phyloP scores from a whole-genome alignment of 1,284 basidiomycete genomes.

The Melampsora americana region DNA sequence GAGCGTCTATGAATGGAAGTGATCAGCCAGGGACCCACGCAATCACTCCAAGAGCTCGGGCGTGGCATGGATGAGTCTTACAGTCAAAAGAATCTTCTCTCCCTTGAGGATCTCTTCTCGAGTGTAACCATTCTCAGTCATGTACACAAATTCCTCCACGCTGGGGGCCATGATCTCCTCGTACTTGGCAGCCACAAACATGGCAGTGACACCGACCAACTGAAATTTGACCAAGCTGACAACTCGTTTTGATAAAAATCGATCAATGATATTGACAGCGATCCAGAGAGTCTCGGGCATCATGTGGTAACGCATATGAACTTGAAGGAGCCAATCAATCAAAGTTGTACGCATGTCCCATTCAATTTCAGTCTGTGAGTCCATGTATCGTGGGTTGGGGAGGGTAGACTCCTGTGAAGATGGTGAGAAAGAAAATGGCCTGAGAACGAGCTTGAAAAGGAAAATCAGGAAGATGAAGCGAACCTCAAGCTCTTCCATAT shows the following conservation, averaged over 20 bases:
- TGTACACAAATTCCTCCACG: slow-evolving; percentile 92
- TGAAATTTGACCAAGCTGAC: slow-evolving; percentile 65
- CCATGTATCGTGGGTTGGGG: slow-evolving; percentile 93
- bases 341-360: slow-evolving; percentile 61
- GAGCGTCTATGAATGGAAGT: slow-evolving; percentile 62
- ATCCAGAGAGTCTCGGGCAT: slow-evolving; percentile 68
- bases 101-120: slow-evolving; percentile 97
- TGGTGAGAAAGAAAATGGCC: not conserved
- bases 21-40: not conserved
- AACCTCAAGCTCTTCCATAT: slow-evolving; percentile 90
- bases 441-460: not conserved
- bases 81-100: slow-evolving; percentile 85
- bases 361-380: slow-evolving; percentile 86
- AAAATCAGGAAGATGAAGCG: slow-evolving; percentile 48
- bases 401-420: slow-evolving; percentile 70
- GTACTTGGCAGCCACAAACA: slow-evolving; percentile 67
- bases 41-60: not conserved
- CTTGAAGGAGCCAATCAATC: slow-evolving; percentile 62
- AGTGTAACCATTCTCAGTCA: slow-evolving; percentile 90
- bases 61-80: slow-evolving; percentile 47
- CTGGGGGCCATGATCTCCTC: slow-evolving; percentile 59
- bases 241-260: slow-evolving; percentile 64
- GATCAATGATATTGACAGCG: slow-evolving; percentile 65
- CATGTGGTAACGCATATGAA: slow-evolving; percentile 67
- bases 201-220: slow-evolving; percentile 65